Evolutionary conservation across 2,329 filamentous ascomycete species (phyloP), one percentile per base, ranked within the genome.

Genomic region (Phyllosticta capitalensis): DNA sequence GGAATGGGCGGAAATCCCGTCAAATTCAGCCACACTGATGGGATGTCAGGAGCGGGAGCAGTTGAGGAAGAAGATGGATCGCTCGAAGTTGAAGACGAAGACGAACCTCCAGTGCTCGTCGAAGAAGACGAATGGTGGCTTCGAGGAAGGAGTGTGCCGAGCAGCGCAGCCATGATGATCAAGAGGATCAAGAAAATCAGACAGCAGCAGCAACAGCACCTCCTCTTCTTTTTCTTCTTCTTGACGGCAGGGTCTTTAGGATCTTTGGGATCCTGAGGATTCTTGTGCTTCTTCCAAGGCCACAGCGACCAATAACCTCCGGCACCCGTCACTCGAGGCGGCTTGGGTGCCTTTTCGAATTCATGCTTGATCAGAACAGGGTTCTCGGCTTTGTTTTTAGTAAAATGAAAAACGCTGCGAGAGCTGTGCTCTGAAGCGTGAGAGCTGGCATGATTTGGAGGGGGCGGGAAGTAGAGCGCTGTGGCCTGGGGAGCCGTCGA

Each of bases 1-100:
- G 89, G 90, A 67, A 96, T 89, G 0, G 91, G 87, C 19, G 92
- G 92, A 65, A 89, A 96, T 55, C 86, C 85, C 1, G 92, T 95
- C 62, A 95, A 71, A 68, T 95, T 96, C 60, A 96, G 79, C 87
- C 90, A 96, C 54, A 80, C 75, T 1, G 81, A 66, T 26, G 64
- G 64, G 3, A 62, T 58, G 38, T 64, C 24, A 12, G 57, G 56
- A 24, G 59, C 63, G 3, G 58, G 52, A n/a, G 45, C 38, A 14
- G 58, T 55, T 17, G 54, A 22, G 9, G 58, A 55, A 9, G 26
- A 22, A 5, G 52, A 48, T 52, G 20, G 20, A n/a, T 22, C 24
- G 14, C 50, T 26, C 20, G 50, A 52, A n/a, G 17, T 52, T 22
- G 50, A 52, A 33, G 52, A 49, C 1, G 58, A 54, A 26, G 22